phyloP scores from a whole-genome alignment of 208 protist species.

The Acanthamoeba culbertsoni region DNA sequence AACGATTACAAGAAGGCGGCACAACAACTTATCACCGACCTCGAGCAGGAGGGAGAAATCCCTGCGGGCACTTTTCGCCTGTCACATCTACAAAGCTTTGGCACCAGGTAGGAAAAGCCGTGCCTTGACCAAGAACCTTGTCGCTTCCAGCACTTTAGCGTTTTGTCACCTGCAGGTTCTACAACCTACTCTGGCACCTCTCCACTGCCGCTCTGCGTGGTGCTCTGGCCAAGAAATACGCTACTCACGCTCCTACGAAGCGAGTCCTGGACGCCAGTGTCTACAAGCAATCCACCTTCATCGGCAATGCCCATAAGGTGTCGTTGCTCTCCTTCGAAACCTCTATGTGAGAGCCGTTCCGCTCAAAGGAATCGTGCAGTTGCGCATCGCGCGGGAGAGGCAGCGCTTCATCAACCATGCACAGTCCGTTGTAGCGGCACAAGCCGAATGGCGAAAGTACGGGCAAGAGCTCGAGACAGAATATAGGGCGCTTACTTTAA shows the following conservation, averaged over 20 bases:
- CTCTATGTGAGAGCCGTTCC: too few species aligned
- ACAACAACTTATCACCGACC: not conserved
- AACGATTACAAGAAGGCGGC: slow-evolving; percentile 36
- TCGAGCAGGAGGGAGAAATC: slow-evolving; percentile 24
- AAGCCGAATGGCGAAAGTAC: not conserved
- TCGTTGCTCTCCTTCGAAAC: not conserved
- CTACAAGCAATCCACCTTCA: not conserved
- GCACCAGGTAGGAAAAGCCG: not conserved
- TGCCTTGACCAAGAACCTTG: not conserved
- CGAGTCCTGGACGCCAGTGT: not conserved
- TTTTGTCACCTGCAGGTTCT: not conserved
- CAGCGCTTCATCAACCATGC: not conserved
- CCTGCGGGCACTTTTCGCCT: not conserved
- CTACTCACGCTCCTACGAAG: not conserved
- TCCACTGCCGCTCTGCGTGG: not conserved
- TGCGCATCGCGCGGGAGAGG: not conserved
- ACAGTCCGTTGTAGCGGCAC: not conserved
- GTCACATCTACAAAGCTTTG: slow-evolving; percentile 25
- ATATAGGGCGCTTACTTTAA: not conserved
- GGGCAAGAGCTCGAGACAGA: not conserved
- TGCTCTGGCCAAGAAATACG: not conserved
- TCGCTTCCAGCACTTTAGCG: not conserved
- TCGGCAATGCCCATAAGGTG: not conserved
- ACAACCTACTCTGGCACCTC: not conserved
- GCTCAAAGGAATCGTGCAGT: not conserved